These are phyloP conservation scores for Quercus cerris DNA, from an alignment of 306 rosid species.

Conservation along the genomic window DNA sequence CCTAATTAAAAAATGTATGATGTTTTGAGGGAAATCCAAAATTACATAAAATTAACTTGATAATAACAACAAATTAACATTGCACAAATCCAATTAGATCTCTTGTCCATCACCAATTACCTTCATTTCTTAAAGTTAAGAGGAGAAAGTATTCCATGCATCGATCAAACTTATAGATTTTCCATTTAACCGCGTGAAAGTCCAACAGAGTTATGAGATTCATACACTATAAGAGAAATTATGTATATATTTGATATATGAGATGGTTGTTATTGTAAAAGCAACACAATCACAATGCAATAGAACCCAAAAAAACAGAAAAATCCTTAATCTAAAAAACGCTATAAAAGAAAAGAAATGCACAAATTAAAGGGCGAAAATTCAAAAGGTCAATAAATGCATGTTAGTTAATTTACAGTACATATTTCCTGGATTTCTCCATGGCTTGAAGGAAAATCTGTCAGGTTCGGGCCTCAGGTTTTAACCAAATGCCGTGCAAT, in stretches of 20 bases:
- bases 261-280: no score
- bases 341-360: background rate
- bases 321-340: background rate
- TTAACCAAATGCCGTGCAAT: constrained; percentile 59
- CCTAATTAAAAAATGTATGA: background rate
- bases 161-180: no score
- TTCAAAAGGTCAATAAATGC: background rate
- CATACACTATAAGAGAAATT: no score
- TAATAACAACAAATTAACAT: background rate
- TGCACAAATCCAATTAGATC: background rate
- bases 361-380: background rate
- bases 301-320: no score
- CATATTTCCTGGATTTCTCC: background rate
- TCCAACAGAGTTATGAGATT: no score
- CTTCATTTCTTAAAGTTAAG: background rate
- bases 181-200: no score
- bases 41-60: background rate
- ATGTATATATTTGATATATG: no score
- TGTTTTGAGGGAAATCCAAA: background rate
- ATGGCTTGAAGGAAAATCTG: constrained; percentile 19
- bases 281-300: no score
- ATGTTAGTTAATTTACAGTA: background rate
- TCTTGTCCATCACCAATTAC: background rate
- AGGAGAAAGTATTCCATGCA: no score
- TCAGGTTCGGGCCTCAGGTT: constrained; percentile 33